These are phyloP conservation scores for Akanthomyces dipterigenus DNA, from an alignment of 2,329 filamentous ascomycete species.

Conservation along the genomic window DNA sequence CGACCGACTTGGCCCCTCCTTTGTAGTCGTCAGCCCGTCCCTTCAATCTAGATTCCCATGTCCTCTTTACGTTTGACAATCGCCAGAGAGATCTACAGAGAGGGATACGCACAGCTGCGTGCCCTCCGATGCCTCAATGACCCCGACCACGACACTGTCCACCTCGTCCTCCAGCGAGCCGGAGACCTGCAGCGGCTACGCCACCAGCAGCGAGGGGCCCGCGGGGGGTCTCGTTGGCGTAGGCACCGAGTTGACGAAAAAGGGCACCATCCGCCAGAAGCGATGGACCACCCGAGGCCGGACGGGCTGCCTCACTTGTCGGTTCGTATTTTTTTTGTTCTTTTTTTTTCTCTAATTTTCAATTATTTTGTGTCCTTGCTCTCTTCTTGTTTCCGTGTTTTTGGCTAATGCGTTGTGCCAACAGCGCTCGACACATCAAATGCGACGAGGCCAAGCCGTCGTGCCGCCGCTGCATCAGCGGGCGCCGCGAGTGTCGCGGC, in stretches of 20 bases:
- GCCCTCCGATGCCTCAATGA: not conserved
- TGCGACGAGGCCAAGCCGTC: not conserved
- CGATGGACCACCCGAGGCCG: conserved; percentile 2
- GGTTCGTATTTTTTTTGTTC: not conserved
- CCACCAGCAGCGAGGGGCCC: not conserved
- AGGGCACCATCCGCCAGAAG: conserved; percentile 3
- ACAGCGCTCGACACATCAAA: not conserved
- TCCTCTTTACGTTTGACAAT: no score
- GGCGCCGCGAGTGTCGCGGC: not conserved
- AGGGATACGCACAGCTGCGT: not conserved
- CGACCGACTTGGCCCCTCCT: no score
- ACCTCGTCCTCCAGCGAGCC: no score
- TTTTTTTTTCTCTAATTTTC: no score
- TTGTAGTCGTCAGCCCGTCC: not conserved
- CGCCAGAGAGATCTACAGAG: no score
- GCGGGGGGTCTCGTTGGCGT: not conserved
- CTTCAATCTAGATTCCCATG: not conserved
- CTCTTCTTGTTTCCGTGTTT: no score
- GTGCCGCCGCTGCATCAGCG: not conserved
- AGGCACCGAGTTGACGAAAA: conserved; percentile 2
- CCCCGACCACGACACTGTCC: no score
- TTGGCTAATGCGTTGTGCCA: not conserved
- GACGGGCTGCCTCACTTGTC: conserved; percentile 2
- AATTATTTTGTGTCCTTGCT: no score
- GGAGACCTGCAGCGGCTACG: not conserved